These are phyloP conservation scores for Penicillium herquei DNA, from an alignment of 495 filamentous ascomycete genomes.

Conservation along the genomic window DNA sequence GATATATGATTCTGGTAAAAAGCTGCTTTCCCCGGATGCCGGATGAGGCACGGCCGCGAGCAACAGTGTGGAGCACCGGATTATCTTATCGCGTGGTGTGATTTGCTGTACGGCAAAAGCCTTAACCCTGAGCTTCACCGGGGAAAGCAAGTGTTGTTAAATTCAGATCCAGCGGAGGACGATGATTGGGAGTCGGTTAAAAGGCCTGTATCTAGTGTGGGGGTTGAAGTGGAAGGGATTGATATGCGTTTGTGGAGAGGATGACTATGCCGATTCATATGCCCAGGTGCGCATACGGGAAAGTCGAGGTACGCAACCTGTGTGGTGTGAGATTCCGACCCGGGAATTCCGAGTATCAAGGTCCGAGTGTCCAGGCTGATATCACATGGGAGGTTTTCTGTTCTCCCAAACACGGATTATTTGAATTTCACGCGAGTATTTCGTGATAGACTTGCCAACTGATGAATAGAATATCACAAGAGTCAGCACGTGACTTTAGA, in stretches of 20 bases:
- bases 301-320: too few relatives aligned
- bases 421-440: too few relatives aligned
- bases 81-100: constrained; percentile 8
- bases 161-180: background rate
- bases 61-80: constrained; percentile 3
- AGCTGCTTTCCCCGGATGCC: constrained; percentile 6
- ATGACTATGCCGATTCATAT: too few relatives aligned
- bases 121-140: constrained; percentile 9
- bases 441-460: too few relatives aligned
- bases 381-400: too few relatives aligned
- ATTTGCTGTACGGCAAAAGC: constrained; percentile 17
- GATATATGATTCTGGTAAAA: background rate
- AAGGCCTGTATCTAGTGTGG: background rate
- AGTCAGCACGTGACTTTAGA: too few relatives aligned
- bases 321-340: too few relatives aligned
- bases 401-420: too few relatives aligned
- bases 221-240: background rate
- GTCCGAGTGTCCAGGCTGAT: too few relatives aligned
- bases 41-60: constrained; percentile 5
- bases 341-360: too few relatives aligned
- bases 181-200: background rate
- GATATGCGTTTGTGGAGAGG: background rate
- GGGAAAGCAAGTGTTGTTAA: background rate
- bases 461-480: too few relatives aligned
- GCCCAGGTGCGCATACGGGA: too few relatives aligned